Percentiles rank a stretch among this genome's conserved stretches.
These are phyloP conservation scores for Alternaria sp. DNA, from an alignment of 2,329 filamentous ascomycete species.

Conservation along the genomic window DNA sequence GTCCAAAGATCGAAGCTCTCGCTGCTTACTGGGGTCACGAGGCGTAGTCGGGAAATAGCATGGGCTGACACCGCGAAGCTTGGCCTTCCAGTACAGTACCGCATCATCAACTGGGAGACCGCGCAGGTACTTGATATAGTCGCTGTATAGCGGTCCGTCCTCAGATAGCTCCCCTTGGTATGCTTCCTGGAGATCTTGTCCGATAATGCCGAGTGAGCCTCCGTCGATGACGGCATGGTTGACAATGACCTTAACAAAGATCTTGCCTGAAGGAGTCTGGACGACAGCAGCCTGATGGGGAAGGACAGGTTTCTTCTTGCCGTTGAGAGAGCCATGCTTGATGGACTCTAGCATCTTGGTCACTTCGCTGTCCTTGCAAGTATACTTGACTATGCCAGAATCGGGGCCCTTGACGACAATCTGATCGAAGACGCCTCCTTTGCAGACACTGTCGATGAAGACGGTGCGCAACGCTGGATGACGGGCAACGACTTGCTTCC, in stretches of 20 bases:
- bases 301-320: conserved; percentile 38
- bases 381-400: conserved; percentile 27
- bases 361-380: conserved; percentile 34
- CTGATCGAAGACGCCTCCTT: conserved; percentile 46
- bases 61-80: conserved; percentile 37
- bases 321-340: conserved; percentile 34
- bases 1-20: conserved; percentile 34
- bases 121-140: conserved; percentile 44
- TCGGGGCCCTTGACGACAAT: conserved; percentile 38
- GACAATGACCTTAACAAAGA: conserved; percentile 44
- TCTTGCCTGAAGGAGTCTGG: conserved; percentile 33
- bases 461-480: conserved; percentile 43
- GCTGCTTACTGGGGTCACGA: conserved; percentile 29
- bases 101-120: conserved; percentile 25
- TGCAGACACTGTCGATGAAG: conserved; percentile 44
- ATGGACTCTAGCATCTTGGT: conserved; percentile 29
- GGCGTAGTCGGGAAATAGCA: conserved; percentile 42
- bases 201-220: conserved; percentile 38
- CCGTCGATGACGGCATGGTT: conserved; percentile 47
- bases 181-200: conserved; percentile 38
- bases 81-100: conserved; percentile 40
- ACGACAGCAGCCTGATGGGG: conserved; percentile 42
- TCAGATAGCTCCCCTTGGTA: conserved; percentile 35
- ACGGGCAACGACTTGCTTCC: conserved; percentile 41
- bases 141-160: conserved; percentile 41